These are phyloP conservation scores for Penicillium freii DNA, from an alignment of 2,329 filamentous ascomycete genomes.

Conservation along the genomic window DNA sequence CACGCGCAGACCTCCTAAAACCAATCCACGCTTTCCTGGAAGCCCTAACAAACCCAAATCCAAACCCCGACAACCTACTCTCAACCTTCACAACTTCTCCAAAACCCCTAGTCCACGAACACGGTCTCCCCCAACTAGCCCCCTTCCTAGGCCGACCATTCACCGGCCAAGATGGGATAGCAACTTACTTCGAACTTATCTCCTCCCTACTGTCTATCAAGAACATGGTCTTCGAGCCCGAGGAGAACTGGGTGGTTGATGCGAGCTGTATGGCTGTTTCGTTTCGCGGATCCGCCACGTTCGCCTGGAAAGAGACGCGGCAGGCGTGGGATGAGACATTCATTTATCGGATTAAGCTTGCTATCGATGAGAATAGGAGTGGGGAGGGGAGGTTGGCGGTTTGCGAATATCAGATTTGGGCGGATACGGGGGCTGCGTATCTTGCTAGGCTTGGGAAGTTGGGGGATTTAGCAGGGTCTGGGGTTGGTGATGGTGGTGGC, in stretches of 20 bases:
- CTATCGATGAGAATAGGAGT: slow-evolving; percentile 21
- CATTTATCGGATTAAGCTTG: slow-evolving; percentile 39
- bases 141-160: slow-evolving; percentile 46
- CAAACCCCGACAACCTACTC: slow-evolving; percentile 28
- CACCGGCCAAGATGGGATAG: slow-evolving; percentile 35
- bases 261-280: slow-evolving; percentile 31
- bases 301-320: slow-evolving; percentile 35
- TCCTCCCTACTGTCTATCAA: slow-evolving; percentile 32
- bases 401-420: slow-evolving; percentile 45
- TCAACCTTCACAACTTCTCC: slow-evolving; percentile 36
- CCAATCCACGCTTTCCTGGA: slow-evolving; percentile 31
- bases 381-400: slow-evolving; percentile 29
- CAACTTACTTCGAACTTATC: slow-evolving; percentile 39
- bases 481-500: neutral
- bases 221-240: slow-evolving; percentile 38
- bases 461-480: slow-evolving; percentile 4
- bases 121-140: slow-evolving; percentile 41
- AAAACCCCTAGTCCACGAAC: slow-evolving; percentile 34
- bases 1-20: slow-evolving; percentile 23
- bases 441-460: slow-evolving; percentile 34
- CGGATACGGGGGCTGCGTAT: slow-evolving; percentile 47
- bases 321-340: slow-evolving; percentile 45
- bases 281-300: slow-evolving; percentile 36
- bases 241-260: slow-evolving; percentile 41
- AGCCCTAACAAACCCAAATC: slow-evolving; percentile 30